A percentile compares a stretch with the other conserved stretches of the same genome.
Conservation (phyloP, 352 stramenopile genomes). For the Phytophthora tentaculata region DNA sequence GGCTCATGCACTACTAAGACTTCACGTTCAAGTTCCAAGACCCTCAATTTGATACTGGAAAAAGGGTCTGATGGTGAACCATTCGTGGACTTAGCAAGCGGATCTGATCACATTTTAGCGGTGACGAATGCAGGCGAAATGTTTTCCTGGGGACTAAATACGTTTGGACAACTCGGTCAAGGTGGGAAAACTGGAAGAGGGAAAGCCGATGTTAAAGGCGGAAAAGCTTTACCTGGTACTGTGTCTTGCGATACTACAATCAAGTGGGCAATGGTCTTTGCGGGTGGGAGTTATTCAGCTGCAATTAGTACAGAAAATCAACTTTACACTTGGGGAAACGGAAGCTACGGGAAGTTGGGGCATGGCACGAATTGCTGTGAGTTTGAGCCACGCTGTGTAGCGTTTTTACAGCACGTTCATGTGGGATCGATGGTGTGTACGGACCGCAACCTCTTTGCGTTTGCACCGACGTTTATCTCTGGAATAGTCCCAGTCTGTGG, state of each 20-base stretch:
- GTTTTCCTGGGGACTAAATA: conserved; percentile 85
- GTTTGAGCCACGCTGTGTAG: conserved; percentile 45
- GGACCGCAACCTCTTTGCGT: conserved; percentile 55
- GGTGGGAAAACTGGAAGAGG: conserved; percentile 33
- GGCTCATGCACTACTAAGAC: conserved; percentile 19
- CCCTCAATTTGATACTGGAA: conserved; percentile 37
- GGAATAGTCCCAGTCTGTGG: conserved; percentile 55
- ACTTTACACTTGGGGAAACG: conserved; percentile 69
- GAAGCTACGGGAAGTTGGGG: conserved; percentile 55
- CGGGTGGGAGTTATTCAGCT: conserved; percentile 69
- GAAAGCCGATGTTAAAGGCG: conserved; percentile 31
- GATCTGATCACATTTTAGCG: conserved; percentile 72
- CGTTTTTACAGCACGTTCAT: conserved; percentile 40
- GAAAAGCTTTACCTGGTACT: conserved; percentile 26
- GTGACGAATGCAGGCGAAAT: conserved; percentile 58
- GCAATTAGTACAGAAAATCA: conserved; percentile 42
- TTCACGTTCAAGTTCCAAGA: conserved; percentile 16
- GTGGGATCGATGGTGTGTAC: conserved; percentile 59
- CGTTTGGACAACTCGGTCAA: conserved; percentile 78
- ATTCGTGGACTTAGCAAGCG: conserved; percentile 69
- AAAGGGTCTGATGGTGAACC: conserved; percentile 34
- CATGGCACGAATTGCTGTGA: conserved; percentile 36
- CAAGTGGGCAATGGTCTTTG: conserved; percentile 59
- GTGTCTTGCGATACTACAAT: conserved; percentile 16
- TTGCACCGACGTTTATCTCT: conserved; percentile 65